These are phyloP conservation scores for Acanthamoeba royreba DNA, from an alignment of 208 protist genomes.

Conservation along the genomic window DNA sequence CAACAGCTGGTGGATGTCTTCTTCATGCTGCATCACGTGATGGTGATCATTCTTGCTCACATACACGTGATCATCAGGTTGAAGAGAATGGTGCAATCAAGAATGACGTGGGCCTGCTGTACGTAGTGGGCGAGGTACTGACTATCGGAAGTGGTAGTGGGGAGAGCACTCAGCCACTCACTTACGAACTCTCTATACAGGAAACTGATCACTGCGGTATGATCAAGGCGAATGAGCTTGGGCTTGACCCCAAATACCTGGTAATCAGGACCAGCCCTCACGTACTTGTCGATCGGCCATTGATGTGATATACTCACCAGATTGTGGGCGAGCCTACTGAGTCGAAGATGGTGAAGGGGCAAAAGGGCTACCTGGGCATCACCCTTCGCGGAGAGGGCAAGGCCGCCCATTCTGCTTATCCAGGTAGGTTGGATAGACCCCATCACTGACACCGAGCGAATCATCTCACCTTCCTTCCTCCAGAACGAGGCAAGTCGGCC, in stretches of 20 bases:
- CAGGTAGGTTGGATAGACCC: too few species aligned
- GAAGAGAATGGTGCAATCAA: not conserved
- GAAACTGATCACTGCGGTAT: not conserved
- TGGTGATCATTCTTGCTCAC: not conserved
- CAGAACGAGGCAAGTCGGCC: not conserved
- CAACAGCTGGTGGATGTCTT: not conserved
- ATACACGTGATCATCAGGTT: not conserved
- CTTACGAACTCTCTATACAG: too few species aligned
- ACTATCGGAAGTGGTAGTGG: too few species aligned
- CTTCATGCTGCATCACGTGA: not conserved
- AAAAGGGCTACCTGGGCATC: not conserved
- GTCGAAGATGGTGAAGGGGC: not conserved
- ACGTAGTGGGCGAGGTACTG: not conserved
- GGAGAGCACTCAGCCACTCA: too few species aligned
- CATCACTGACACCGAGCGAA: too few species aligned
- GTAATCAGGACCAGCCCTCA: too few species aligned
- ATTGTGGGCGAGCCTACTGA: not conserved
- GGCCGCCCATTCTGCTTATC: not conserved
- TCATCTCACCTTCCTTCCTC: too few species aligned
- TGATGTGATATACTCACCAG: not conserved
- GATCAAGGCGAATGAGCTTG: not conserved
- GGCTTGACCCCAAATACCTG: not conserved
- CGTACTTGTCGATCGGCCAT: too few species aligned
- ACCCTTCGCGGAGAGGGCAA: not conserved
- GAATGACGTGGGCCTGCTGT: not conserved